These are phyloP conservation scores for Fusarium sp. DNA, from an alignment of 2,329 filamentous ascomycete species.

Conservation along the genomic window DNA sequence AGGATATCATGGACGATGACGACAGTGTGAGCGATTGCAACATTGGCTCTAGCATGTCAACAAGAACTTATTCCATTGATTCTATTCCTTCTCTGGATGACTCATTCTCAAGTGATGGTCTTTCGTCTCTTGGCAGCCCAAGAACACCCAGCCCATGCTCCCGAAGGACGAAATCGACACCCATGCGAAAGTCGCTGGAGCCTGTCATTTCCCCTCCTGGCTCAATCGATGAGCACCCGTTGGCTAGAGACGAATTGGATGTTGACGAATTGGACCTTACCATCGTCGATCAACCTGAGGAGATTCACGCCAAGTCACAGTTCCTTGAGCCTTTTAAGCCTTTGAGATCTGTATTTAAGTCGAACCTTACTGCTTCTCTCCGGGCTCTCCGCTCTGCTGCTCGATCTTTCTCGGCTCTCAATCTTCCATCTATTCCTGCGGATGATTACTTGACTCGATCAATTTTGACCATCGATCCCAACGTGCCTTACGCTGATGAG, in stretches of 20 bases:
- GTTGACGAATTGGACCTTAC: conserved; percentile 61
- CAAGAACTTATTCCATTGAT: conserved; percentile 68
- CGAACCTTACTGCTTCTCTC: conserved; percentile 75
- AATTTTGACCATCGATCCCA: conserved; percentile 74
- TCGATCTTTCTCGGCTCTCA: conserved; percentile 71
- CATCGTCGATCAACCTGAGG: conserved; percentile 57
- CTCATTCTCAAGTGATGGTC: conserved; percentile 63
- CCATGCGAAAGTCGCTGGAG: conserved; percentile 63
- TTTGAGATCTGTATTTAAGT: conserved; percentile 72
- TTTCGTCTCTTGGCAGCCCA: conserved; percentile 64
- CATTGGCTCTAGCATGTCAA: conserved; percentile 64
- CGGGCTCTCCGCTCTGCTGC: conserved; percentile 73
- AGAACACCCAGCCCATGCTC: conserved; percentile 53
- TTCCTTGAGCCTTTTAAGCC: conserved; percentile 59
- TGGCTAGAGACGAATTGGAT: conserved; percentile 51
- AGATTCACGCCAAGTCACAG: conserved; percentile 51
- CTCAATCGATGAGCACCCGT: conserved; percentile 63
- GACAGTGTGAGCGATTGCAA: conserved; percentile 64
- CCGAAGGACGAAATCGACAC: conserved; percentile 52
- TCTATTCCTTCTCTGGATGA: conserved; percentile 71
- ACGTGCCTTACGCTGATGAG: conserved; percentile 75
- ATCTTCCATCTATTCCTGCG: conserved; percentile 71
- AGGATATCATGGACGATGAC: conserved; percentile 66
- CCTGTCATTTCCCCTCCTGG: conserved; percentile 68
- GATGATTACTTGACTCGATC: conserved; percentile 76